Evolutionary conservation across 164 flowering plant species (phyloP).

Genomic region (Vitis cinerea): DNA sequence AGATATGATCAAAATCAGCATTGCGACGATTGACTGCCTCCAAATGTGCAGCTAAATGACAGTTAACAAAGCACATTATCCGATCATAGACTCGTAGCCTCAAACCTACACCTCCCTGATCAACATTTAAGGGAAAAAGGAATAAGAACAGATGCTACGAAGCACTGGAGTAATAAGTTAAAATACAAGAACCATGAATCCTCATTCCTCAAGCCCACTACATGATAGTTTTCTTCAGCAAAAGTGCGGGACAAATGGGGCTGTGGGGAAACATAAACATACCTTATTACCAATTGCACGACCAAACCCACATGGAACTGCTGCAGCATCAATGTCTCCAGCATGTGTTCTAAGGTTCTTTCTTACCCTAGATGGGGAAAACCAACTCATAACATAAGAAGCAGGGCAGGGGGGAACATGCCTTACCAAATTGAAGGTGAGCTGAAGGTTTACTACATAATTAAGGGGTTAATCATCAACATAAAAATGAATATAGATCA

Average conservation of each 20-base stretch:
- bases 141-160: no score
- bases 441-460: no score
- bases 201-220: no score
- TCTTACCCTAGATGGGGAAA: slow-evolving; percentile 60
- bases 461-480: not conserved
- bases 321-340: slow-evolving; percentile 94
- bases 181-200: not conserved
- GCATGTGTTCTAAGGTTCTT: slow-evolving; percentile 64
- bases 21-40: slow-evolving; percentile 96
- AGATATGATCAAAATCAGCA: slow-evolving; percentile 95
- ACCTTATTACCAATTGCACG: slow-evolving; percentile 99
- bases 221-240: no score
- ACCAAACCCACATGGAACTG: slow-evolving; percentile 98
- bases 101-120: slow-evolving; percentile 94
- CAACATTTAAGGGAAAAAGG: not conserved
- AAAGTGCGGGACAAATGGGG: no score
- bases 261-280: slow-evolving; percentile 7
- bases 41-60: slow-evolving; percentile 98
- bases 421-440: no score
- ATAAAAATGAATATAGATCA: not conserved
- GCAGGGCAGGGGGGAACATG: no score
- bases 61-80: slow-evolving; percentile 87
- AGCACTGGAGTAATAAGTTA: not conserved
- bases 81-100: slow-evolving; percentile 91
- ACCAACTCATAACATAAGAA: slow-evolving; percentile 9